A percentile compares a stretch with the other conserved stretches of the same genome.
Conservation (phyloP, 345 rosid species). For the Melaleuca quinquenervia region DNA sequence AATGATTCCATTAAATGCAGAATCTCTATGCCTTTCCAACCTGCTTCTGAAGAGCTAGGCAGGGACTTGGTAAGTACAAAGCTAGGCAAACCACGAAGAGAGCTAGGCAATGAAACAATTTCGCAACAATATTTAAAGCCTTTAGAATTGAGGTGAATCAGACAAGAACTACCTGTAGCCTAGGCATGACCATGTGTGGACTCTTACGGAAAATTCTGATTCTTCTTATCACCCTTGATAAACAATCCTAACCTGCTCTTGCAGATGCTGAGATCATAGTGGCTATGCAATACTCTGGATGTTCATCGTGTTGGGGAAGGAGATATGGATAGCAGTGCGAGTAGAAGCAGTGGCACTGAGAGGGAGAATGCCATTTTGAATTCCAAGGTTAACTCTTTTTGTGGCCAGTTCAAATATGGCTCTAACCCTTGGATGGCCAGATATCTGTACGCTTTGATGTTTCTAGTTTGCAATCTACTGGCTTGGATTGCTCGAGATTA, state of each 20-base stretch:
- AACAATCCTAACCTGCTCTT: neutral
- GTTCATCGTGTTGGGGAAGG: neutral
- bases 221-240: neutral
- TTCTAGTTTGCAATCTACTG: constrained; percentile 63
- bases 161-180: neutral
- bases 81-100: neutral
- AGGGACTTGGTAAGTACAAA: neutral
- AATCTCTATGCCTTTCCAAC: neutral
- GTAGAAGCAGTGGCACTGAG: constrained; percentile 10
- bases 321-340: constrained; percentile 10
- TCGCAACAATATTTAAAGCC: neutral
- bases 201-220: neutral
- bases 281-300: neutral
- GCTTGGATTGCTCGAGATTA: constrained; percentile 94
- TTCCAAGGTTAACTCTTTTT: constrained; percentile 55
- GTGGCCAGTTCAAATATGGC: constrained; percentile 65
- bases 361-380: constrained; percentile 16
- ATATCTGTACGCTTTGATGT: constrained; percentile 69
- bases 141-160: neutral
- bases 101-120: neutral
- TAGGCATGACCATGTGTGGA: neutral
- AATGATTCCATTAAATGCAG: neutral
- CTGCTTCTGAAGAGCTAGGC: neutral
- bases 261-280: neutral
- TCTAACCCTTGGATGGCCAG: constrained; percentile 97